A percentile compares a stretch with the other conserved stretches of the same genome.
Evolutionary conservation across 129 eudicot species (phyloP).

Genomic region (Dittrichia graveolens): DNA sequence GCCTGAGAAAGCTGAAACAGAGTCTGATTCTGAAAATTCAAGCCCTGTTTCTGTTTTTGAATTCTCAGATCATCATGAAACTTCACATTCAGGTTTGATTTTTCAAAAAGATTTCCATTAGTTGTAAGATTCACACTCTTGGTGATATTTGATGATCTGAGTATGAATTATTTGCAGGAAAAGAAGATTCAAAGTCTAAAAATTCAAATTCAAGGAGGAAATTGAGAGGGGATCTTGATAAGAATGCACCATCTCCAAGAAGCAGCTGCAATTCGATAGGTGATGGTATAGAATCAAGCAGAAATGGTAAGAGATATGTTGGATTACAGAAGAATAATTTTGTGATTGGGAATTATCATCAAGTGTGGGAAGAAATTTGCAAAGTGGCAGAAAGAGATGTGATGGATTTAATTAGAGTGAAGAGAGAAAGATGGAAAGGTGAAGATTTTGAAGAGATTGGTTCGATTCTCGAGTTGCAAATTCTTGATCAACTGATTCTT

Average conservation of each 20-base stretch:
- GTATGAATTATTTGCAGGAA: slow-evolving; percentile 38
- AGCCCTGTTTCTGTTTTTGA: slow-evolving; percentile 91
- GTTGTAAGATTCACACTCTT: background rate
- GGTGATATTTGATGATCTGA: slow-evolving; percentile 19
- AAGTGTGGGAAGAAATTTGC: slow-evolving; percentile 52
- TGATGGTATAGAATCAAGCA: slow-evolving; percentile 25
- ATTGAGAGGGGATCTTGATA: slow-evolving; percentile 51
- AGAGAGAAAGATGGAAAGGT: slow-evolving; percentile 39
- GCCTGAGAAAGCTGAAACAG: slow-evolving; percentile 38
- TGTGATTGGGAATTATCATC: slow-evolving; percentile 25
- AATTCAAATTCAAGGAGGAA: slow-evolving; percentile 47
- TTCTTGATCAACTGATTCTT: slow-evolving; percentile 62
- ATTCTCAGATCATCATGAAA: slow-evolving; percentile 43
- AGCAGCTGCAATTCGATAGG: slow-evolving; percentile 16
- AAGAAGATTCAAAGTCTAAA: slow-evolving; percentile 43
- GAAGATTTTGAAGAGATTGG: slow-evolving; percentile 51
- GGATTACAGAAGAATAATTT: slow-evolving; percentile 28
- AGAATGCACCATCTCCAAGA: slow-evolving; percentile 26
- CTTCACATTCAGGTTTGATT: slow-evolving; percentile 52
- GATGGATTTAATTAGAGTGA: slow-evolving; percentile 44
- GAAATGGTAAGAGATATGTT: slow-evolving; percentile 22
- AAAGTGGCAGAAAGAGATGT: slow-evolving; percentile 53
- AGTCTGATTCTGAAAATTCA: slow-evolving; percentile 60
- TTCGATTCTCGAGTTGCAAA: slow-evolving; percentile 43
- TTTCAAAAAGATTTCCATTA: background rate